Evolutionary conservation across 2,329 filamentous ascomycete genomes (phyloP), one percentile per base, ranked within the genome.

Genomic region (Venturia carpophila): DNA sequence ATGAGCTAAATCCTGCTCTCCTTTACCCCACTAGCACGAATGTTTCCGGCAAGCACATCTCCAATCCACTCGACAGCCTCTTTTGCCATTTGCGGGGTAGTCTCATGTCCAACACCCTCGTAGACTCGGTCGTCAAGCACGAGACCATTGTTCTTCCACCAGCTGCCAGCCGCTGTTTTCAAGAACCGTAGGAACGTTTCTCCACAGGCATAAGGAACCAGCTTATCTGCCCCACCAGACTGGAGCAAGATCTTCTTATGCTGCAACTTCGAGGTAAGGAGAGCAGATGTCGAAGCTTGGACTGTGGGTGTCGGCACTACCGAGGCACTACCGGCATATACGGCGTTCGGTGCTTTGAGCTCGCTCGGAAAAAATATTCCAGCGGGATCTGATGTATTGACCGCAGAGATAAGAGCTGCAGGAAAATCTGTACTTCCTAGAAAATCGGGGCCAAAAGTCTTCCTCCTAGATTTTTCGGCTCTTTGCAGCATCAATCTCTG

Each of bases 341-440:
- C 42, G 39, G n/a, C 24, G 34, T 56, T 49, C 13, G 58, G 64
- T 1, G 41, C 64, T 21, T 63, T 62, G 7, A 56, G 17, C n/a
- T 62, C 64, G 5, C 11, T 19, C 2, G 72, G 73, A 5, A 95
- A 86, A 11, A 96, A 76, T 7, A 94, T 78, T 1, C 84, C 87
- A 24, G 88, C 89, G 0, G 93, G 92, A 70, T 99, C 94, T 66
- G 82, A 84, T 64, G 82, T 82, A 27, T 81, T 77, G 39, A 91
- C 83, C 0, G 84, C 81, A 0, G 82, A 76, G 0, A 92, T 76
- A 7, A 97, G 82, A 0, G 85, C 81, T 0, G 76, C 74, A 0
- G 93, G 92, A 70, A 97, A 96, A 71, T 92, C 89, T 47, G 77
- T 78, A 66, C 89, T 92, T 2, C 91, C 91, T 0, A 95, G 72